These are phyloP conservation scores for Fomitopsis betulina DNA, from an alignment of 1,284 basidiomycete genomes.

Conservation along the genomic window DNA sequence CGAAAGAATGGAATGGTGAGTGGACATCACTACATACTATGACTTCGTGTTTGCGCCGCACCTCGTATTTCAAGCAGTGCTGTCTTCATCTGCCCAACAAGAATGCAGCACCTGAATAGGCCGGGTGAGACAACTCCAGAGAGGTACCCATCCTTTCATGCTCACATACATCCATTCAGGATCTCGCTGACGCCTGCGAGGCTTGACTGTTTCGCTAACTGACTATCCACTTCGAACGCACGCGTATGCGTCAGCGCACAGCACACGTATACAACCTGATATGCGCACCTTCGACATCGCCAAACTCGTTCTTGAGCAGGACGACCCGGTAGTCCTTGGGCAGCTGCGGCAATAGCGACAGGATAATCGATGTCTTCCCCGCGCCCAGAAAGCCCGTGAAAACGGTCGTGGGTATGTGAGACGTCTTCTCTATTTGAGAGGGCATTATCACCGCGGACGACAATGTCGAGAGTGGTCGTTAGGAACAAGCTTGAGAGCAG, in stretches of 20 bases:
- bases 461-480: not conserved
- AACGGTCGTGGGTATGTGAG: constrained; percentile 73
- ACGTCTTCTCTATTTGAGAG: not conserved
- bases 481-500: not conserved
- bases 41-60: constrained; percentile 20
- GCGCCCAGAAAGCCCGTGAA: constrained; percentile 81
- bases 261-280: not conserved
- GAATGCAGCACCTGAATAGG: constrained; percentile 72
- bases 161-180: constrained; percentile 87
- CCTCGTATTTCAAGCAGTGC: constrained; percentile 84
- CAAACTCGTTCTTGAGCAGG: constrained; percentile 86
- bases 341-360: constrained; percentile 76
- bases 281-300: constrained; percentile 67
- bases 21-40: not conserved
- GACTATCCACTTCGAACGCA: constrained; percentile 66
- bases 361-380: constrained; percentile 71
- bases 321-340: constrained; percentile 83
- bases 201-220: constrained; percentile 79
- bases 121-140: too few species aligned
- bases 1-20: not conserved
- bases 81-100: constrained; percentile 89
- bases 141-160: not conserved
- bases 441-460: not conserved
- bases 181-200: constrained; percentile 87
- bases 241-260: not conserved